Evolutionary conservation across 106 monocot genomes (phyloP).

Genomic region (Hemerocallis citrina): DNA sequence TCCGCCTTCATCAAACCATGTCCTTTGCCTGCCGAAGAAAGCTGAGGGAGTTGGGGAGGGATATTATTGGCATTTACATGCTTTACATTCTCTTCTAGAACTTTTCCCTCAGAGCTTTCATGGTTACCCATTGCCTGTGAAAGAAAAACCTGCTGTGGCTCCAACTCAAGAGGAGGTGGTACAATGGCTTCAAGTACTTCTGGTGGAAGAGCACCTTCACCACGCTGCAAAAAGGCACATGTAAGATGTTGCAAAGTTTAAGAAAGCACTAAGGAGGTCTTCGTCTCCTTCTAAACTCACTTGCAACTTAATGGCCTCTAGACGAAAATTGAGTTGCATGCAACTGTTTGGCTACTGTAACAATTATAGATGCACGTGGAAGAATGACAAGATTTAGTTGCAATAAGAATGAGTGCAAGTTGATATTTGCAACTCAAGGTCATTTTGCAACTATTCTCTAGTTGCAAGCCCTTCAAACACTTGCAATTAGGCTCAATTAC

Average conservation of each 20-base stretch:
- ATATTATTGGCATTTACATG: constrained; percentile 26
- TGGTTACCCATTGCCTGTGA: constrained; percentile 17
- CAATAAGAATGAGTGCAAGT: too few species aligned
- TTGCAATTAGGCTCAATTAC: too few species aligned
- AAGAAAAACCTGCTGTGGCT: constrained; percentile 23
- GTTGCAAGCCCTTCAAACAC: too few species aligned
- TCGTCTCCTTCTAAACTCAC: too few species aligned
- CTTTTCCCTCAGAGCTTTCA: constrained; percentile 22
- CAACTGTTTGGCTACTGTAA: too few species aligned
- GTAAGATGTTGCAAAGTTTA: not conserved
- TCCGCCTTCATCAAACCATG: constrained; percentile 47
- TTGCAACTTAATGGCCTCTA: too few species aligned
- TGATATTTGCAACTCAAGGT: too few species aligned
- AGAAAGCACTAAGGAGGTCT: not conserved
- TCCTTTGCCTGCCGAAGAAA: constrained; percentile 15
- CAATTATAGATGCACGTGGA: too few species aligned
- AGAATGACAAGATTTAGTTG: too few species aligned
- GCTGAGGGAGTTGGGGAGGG: constrained; percentile 9
- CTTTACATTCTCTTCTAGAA: constrained; percentile 33
- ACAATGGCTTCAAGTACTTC: constrained; percentile 80
- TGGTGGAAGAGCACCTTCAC: constrained; percentile 65
- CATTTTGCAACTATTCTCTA: too few species aligned
- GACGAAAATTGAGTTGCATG: too few species aligned
- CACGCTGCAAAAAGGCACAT: constrained; percentile 38
- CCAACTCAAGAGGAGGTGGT: constrained; percentile 51